Base-by-base conservation (phyloP, 2,329 filamentous ascomycete species). In the Aspergillus uvarum region DNA sequence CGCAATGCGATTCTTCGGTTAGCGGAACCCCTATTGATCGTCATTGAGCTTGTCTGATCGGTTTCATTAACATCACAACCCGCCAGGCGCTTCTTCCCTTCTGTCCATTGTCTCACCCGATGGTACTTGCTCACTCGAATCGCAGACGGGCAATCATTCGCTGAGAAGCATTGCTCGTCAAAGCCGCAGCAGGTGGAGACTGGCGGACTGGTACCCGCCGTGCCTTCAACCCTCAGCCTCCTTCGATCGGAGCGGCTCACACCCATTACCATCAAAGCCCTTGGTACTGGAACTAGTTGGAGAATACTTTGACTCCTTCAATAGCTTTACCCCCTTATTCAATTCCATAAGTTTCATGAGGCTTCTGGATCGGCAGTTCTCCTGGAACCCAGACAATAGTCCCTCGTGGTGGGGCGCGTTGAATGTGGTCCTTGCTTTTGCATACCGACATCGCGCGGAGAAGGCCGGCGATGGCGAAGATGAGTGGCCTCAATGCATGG, bases 391-490 rank as follows among this genome's bases (percentile, higher is more conserved):
- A 2, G 63, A 67, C 54, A 57, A 63, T 22, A 65, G 55, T 35
- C 59, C 66, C 12, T 67, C 61, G 4, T 67, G 57, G 61, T 67
- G 63, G 66, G 61, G 56, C 10, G 54, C 61, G 2, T 51, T 69
- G 14, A 69, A 69, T 31, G 54, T 69, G 49, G 63, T 65, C 5
- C 44, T 69, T 14, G 67, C 64, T 11, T 60, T 68, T 44, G 54
- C 61, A 5, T 67, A 68, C 19, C 62, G 54, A 47, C 56, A 63
- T 51, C 63, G 60, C 47, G 64, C 63, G 16, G 51, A 59, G 7
- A 29, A 48, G 21, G 22, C 54, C 6, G 35, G 56, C 22, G 57
- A 55, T 14, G 51, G 26, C 4, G 55, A 54, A 48, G 59, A 61
- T 10, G 44, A 62, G 22, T 68, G 67, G 65, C 53, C 60, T n/a